phyloP scores from a whole-genome alignment of 2,329 filamentous ascomycete species.

The Xylaria sp. region DNA sequence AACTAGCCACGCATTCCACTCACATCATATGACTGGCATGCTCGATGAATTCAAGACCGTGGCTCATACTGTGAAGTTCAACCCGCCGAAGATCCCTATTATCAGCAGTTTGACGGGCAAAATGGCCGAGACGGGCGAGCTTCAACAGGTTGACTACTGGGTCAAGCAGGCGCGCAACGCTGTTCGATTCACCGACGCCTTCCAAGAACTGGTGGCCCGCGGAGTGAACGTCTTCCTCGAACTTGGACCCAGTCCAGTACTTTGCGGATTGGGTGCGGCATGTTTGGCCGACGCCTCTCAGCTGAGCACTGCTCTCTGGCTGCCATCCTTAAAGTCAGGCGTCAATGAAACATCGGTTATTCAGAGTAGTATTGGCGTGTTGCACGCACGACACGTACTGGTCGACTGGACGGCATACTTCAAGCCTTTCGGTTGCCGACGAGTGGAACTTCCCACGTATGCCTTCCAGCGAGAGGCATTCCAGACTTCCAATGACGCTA shows the following conservation, averaged over 20 bases:
- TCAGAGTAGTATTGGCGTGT: too few species aligned
- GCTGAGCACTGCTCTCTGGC: slow-evolving; percentile 27
- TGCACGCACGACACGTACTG: too few species aligned
- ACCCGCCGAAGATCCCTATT: slow-evolving; percentile 29
- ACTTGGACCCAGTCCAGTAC: slow-evolving; percentile 38
- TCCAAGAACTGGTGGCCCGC: slow-evolving; percentile 33
- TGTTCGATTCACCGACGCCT: slow-evolving; percentile 41
- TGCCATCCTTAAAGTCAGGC: slow-evolving; percentile 35
- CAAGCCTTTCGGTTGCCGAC: too few species aligned
- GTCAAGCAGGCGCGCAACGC: slow-evolving; percentile 37
- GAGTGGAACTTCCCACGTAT: too few species aligned
- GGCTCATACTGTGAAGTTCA: slow-evolving; percentile 32
- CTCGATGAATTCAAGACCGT: slow-evolving; percentile 34
- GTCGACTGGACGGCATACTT: too few species aligned
- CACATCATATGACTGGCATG: slow-evolving; percentile 37
- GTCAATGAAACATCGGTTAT: slow-evolving; percentile 15
- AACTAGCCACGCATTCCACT: slow-evolving; percentile 39
- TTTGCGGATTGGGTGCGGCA: slow-evolving; percentile 39
- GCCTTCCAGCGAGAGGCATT: too few species aligned
- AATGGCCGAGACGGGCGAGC: slow-evolving; percentile 28
- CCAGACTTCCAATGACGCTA: too few species aligned
- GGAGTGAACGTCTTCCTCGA: slow-evolving; percentile 41
- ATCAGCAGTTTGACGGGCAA: slow-evolving; percentile 36
- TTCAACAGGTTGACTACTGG: slow-evolving; percentile 40
- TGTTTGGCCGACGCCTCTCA: slow-evolving; percentile 24